Conservation (phyloP, 2,329 filamentous ascomycete genomes). For the Penicillium nordicum region DNA sequence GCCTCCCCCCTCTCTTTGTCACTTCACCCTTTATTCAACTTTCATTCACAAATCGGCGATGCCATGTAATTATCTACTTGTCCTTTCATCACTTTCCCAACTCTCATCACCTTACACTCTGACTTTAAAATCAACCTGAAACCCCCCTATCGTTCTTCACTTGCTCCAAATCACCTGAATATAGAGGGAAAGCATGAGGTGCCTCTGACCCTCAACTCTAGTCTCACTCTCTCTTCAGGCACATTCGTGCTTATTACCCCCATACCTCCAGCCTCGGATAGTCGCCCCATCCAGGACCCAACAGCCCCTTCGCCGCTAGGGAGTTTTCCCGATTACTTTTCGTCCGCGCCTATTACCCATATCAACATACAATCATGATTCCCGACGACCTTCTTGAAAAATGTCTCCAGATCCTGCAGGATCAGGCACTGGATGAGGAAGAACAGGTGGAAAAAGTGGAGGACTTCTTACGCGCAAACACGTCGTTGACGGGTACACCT, state of each 20-base stretch:
- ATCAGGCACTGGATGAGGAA: constrained; percentile 80
- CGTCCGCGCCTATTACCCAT: constrained; percentile 8
- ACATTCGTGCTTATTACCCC: too few relatives aligned
- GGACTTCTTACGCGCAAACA: constrained; percentile 76
- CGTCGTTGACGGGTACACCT: constrained; percentile 67
- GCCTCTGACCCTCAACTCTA: too few relatives aligned
- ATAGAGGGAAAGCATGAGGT: too few relatives aligned
- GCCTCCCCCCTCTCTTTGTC: constrained; percentile 22
- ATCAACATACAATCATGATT: constrained; percentile 63
- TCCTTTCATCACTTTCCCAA: constrained; percentile 14
- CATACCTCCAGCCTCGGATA: too few relatives aligned
- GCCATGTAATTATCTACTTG: constrained; percentile 31
- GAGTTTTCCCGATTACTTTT: constrained; percentile 6
- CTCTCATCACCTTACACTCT: neutral
- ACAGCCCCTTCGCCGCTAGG: constrained; percentile 1
- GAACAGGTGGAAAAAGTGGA: constrained; percentile 92
- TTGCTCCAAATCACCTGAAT: too few relatives aligned
- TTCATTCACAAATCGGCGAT: constrained; percentile 20
- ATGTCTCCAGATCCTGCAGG: constrained; percentile 82
- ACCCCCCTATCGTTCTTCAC: too few relatives aligned
- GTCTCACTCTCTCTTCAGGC: too few relatives aligned
- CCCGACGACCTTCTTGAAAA: constrained; percentile 90
- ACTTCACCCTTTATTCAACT: constrained; percentile 6
- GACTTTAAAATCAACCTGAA: neutral
- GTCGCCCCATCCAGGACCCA: too few relatives aligned